These are phyloP conservation scores for Endotrypanum monterogeii DNA, from an alignment of 208 protist genomes.

Conservation along the genomic window DNA sequence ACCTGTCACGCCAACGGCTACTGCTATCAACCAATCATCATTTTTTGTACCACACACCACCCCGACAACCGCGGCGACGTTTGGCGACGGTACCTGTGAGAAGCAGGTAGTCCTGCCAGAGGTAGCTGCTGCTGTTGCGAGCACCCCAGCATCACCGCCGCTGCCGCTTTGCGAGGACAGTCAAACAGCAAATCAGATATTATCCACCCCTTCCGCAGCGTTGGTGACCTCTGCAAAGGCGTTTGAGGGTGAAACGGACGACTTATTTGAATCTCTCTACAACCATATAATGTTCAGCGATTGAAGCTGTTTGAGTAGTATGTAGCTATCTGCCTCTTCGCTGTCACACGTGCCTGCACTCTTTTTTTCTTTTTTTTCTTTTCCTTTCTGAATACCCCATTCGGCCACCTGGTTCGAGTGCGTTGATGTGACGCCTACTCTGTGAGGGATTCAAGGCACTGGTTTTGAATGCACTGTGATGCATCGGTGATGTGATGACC, in stretches of 20 bases:
- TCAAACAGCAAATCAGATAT: neutral
- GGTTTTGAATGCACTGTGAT: neutral
- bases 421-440: neutral
- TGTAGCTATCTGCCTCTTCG: neutral
- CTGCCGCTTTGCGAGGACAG: neutral
- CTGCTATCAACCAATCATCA: neutral
- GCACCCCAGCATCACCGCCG: neutral
- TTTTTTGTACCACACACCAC: neutral
- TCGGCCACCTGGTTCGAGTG: neutral
- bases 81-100: neutral
- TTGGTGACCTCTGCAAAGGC: neutral
- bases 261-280: conserved; percentile 58
- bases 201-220: neutral
- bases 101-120: neutral
- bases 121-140: neutral
- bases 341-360: neutral
- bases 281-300: conserved; percentile 51
- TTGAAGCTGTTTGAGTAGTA: neutral
- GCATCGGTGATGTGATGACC: neutral
- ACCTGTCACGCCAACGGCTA: neutral
- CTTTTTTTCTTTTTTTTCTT: conserved; percentile 12
- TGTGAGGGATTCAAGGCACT: neutral
- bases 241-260: conserved; percentile 12
- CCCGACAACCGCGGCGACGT: neutral
- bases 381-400: neutral